A percentile compares a stretch with the other conserved stretches of the same genome.
These are phyloP conservation scores for Xerocomus brunneocitrinus DNA, from an alignment of 768 basidiomycete genomes.

Conservation along the genomic window DNA sequence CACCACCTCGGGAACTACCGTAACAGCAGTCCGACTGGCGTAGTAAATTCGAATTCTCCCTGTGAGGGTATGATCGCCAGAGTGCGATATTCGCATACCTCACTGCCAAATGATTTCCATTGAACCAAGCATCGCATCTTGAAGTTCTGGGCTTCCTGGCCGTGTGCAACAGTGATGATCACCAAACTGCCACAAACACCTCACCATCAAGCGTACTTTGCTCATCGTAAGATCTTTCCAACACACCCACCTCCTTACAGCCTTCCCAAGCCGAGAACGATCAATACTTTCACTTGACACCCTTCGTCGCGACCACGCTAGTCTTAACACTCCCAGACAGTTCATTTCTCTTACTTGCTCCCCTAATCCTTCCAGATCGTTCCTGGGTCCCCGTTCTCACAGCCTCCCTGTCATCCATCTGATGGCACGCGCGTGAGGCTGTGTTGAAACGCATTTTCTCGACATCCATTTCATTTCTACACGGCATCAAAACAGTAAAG, in stretches of 20 bases:
- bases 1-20: background rate
- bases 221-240: too few species aligned
- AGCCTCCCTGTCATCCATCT: background rate
- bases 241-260: background rate
- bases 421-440: background rate
- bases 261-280: background rate
- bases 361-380: background rate
- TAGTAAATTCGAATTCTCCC: too few species aligned
- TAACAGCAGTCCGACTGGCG: background rate
- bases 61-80: background rate
- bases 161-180: background rate
- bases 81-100: background rate
- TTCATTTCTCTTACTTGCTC: background rate
- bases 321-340: background rate
- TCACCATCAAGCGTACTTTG: too few species aligned
- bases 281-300: background rate
- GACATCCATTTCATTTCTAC: background rate
- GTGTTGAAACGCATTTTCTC: conserved; percentile 1
- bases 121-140: background rate
- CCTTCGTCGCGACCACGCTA: conserved; percentile 5
- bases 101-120: background rate
- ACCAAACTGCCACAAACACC: background rate
- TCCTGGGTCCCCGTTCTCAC: background rate
- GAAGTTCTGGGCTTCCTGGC: too few species aligned
- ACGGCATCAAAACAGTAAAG: background rate